phyloP scores from a whole-genome alignment of 257 asterid species.

The Gynochthodes officinalis region DNA sequence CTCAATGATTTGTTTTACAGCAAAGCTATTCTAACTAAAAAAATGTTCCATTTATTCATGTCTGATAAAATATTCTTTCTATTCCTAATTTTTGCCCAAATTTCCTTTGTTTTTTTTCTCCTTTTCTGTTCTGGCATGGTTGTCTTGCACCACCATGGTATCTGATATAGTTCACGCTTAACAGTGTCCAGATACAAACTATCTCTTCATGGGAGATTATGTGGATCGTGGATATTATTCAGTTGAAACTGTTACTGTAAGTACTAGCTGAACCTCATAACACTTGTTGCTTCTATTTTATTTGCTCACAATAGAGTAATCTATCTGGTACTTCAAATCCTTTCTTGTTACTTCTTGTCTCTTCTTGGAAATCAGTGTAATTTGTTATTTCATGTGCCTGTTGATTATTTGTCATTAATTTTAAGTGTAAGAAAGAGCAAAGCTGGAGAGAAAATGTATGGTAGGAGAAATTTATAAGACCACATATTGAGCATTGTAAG shows the following conservation, averaged over 20 bases:
- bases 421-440: background rate
- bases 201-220: slow-evolving; percentile 92
- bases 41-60: background rate
- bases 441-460: background rate
- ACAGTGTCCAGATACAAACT: slow-evolving; percentile 96
- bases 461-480: background rate
- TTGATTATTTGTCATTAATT: background rate
- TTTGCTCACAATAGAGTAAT: background rate
- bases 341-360: background rate
- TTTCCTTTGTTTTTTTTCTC: background rate
- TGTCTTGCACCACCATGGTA: background rate
- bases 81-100: background rate
- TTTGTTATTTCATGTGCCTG: background rate
- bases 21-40: background rate
- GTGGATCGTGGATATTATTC: slow-evolving; percentile 97
- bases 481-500: background rate
- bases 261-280: slow-evolving; percentile 30
- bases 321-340: background rate
- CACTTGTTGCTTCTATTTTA: background rate
- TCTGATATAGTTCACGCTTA: slow-evolving; percentile 15
- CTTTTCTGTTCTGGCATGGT: background rate
- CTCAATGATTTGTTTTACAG: too few species aligned
- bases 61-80: background rate
- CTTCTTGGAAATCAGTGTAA: background rate
- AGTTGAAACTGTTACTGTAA: slow-evolving; percentile 91